phyloP scores from a whole-genome alignment of 352 stramenopile species.

The Phytophthora pini region DNA sequence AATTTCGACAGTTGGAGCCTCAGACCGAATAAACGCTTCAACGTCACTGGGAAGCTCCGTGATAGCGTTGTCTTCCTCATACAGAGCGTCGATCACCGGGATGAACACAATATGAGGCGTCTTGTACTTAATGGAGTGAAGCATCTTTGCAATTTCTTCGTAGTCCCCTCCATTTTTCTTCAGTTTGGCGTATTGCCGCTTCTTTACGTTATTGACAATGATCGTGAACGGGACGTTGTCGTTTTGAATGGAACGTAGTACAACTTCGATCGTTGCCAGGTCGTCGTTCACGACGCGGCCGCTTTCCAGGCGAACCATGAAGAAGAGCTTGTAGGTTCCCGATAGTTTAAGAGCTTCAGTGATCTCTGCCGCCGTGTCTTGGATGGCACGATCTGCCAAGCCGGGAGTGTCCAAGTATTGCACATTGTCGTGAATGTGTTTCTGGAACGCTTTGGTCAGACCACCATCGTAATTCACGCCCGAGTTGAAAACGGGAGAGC shows the following conservation, averaged over 20 bases:
- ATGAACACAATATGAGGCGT: constrained; percentile 21
- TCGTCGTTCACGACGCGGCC: constrained; percentile 30
- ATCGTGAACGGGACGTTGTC: constrained; percentile 13
- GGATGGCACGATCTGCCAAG: constrained; percentile 13
- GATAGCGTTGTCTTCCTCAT: constrained; percentile 12
- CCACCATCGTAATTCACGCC: constrained; percentile 4
- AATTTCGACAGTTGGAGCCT: constrained; percentile 2
- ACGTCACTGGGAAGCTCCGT: constrained; percentile 2
- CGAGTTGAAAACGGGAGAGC: background rate
- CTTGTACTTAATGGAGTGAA: constrained; percentile 14
- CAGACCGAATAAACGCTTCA: background rate
- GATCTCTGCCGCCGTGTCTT: constrained; percentile 17
- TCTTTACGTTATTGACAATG: constrained; percentile 31
- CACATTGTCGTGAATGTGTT: constrained; percentile 1
- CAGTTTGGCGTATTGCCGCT: constrained; percentile 19
- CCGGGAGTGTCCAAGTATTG: constrained; percentile 32
- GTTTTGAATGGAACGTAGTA: constrained; percentile 23
- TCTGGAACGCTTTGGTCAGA: background rate
- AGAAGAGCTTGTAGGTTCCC: constrained; percentile 28
- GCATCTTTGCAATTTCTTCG: constrained; percentile 5
- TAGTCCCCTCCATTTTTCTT: constrained; percentile 14
- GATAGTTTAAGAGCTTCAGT: constrained; percentile 18
- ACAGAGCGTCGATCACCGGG: constrained; percentile 15
- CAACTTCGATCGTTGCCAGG: constrained; percentile 25
- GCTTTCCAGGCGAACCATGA: constrained; percentile 30